phyloP scores from a whole-genome alignment of 257 asterid species.

The Primulina huaijiensis region DNA sequence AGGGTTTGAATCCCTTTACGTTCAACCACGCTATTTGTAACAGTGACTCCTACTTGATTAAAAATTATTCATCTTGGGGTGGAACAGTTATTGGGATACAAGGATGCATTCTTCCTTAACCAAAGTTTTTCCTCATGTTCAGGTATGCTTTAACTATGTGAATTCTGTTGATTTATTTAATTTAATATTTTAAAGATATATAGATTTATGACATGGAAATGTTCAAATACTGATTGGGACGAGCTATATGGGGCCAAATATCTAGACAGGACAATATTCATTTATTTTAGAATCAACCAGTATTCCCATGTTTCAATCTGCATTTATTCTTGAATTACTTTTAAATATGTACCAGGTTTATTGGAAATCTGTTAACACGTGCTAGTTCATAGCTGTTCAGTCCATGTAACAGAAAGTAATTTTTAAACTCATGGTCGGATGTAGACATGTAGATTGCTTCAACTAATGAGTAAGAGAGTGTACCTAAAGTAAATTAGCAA shows the following conservation, averaged over 20 bases:
- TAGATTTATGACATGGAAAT: slow-evolving; percentile 14
- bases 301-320: background rate
- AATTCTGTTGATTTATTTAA: background rate
- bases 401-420: too few relatives aligned
- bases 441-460: slow-evolving; percentile 1
- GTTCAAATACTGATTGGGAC: background rate
- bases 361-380: background rate
- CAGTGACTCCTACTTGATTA: slow-evolving; percentile 6
- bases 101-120: slow-evolving; percentile 40
- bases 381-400: background rate
- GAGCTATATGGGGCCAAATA: background rate
- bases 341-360: background rate
- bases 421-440: background rate
- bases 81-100: slow-evolving; percentile 19
- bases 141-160: slow-evolving; percentile 33
- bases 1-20: background rate
- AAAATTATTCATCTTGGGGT: background rate
- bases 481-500: background rate
- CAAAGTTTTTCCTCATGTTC: slow-evolving; percentile 42
- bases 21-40: background rate
- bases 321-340: background rate
- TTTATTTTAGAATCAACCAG: background rate
- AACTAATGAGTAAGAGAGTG: background rate
- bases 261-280: background rate
- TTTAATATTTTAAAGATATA: background rate